phyloP scores from a whole-genome alignment of 2,329 filamentous ascomycete genomes.

The Cryphonectria nitschkei region DNA sequence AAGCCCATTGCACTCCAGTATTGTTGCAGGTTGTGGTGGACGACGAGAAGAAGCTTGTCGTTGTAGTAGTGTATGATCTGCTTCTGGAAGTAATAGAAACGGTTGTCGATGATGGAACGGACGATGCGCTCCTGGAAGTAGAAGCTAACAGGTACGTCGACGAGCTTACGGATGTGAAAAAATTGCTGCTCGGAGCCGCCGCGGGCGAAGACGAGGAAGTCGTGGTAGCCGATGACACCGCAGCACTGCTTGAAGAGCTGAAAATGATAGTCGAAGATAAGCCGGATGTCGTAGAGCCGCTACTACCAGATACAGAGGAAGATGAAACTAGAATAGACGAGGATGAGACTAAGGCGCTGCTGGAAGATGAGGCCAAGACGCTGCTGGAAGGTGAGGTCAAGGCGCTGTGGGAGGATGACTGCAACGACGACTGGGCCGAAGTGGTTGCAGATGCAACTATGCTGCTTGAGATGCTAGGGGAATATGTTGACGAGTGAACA shows the following conservation, averaged over 20 bases:
- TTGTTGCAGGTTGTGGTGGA: neutral
- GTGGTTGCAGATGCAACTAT: too few species aligned
- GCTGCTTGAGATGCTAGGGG: neutral
- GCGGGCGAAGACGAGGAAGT: neutral
- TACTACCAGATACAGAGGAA: too few species aligned
- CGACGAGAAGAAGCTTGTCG: neutral
- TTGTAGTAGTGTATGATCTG: neutral
- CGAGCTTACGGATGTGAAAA: neutral
- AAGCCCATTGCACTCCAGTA: slow-evolving; percentile 1
- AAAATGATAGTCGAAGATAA: too few species aligned
- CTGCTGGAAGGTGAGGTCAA: neutral
- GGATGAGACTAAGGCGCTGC: neutral
- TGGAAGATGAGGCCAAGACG: neutral
- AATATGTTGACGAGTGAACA: neutral
- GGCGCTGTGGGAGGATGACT: neutral
- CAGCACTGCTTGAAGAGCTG: neutral
- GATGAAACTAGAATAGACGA: too few species aligned
- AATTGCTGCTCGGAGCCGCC: neutral
- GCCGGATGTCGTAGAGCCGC: too few species aligned
- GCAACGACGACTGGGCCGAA: neutral
- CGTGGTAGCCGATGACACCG: neutral
- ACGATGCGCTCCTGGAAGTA: neutral
- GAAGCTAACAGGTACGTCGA: neutral
- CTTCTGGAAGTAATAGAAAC: neutral
- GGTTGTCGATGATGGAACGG: neutral